Evolutionary conservation across 495 filamentous ascomycete species (phyloP), one percentile per base, ranked within the genome.

Genomic region (Talaromyces adpressus): DNA sequence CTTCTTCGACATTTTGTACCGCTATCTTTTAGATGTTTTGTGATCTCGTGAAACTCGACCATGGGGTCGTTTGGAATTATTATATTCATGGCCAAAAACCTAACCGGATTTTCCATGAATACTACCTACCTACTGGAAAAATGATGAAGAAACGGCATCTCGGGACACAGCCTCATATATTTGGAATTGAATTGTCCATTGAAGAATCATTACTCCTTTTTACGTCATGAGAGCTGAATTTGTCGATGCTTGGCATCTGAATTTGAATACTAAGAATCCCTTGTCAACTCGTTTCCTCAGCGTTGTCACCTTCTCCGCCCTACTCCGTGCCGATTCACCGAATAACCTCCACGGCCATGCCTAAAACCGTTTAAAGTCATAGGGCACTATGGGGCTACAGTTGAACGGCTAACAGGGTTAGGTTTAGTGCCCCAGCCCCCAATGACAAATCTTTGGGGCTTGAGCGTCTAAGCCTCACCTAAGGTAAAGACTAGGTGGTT

Each of bases 101-200:
- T 41, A 22, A 30, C 8, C 6, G 2, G 20, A 22, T 27, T 7
- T 27, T 16, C 36, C 4, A 3, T 29, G 27, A 23, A 1, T 56
- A 25, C 36, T 41, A 41, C 12, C 36, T 41, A 41, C 36, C 14
- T 22, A 25, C 16, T 56, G 14, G 22, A 23, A 30, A 18, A 56
- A 11, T 27, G 8, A 56, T 30, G 16, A 30, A 7, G 14, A 29
- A 7, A 16, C 53, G 22, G 11, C 52, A 25, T 25, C 52, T 41
- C 29, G 29, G 20, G 14, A 47, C 59, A 47, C 59, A 61, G 59
- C 59, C 59, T 7, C 36, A 61, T 45, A 25, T 45, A 61, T 61
- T 59, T 59, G 57, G 57, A 59, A 59, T 59, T 59, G 25, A 59
- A 36, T 59, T 20, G 22, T 59, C 29, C 57, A 41, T 22, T 59